Evolutionary conservation across 768 basidiomycete species (phyloP), one percentile per base, ranked within the genome.

Genomic region (Lyophyllum decastes): DNA sequence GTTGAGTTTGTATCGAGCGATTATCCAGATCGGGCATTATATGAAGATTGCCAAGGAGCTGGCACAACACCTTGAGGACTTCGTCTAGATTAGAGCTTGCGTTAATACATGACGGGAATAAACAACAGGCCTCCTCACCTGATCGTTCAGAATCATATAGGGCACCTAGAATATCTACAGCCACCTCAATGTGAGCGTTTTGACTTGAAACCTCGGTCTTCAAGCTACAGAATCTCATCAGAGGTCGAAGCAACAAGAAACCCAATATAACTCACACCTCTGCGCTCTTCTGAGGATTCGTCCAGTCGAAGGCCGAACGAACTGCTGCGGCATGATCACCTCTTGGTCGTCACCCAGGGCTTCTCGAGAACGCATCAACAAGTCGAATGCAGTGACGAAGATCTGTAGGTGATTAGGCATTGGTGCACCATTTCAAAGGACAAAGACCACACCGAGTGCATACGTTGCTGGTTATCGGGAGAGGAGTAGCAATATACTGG

Each of bases 401-500:
- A 92, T 82, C 92, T 94, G 58, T 14, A 21, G 3, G 49, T n/a
- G 46, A 19, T 62, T 35, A 54, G 22, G 46, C 48, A 17, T 43
- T 2, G 21, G 34, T 16, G 7, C 21, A 16, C 24, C 16, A 17
- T 24, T 7, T 34, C 26, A 40, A 30, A n/a, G 27, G 48, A 47
- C n/a, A 22, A 53, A 27, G 22, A 34, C 66, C 77, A 26, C 58
- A 82, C 82, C 50, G 72, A 72, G 51, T 79, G 83, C 62, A 78
- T 86, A 78, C 78, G 83, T 68, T 64, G 80, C 73, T 98, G 95
- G 67, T 98, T 96, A 17, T 68, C 72, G 6, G 86, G 72, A 0
- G 92, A 88, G 0, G 95, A 93, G 70, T 92, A 97, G 68, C 93
- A 92, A 68, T 92, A 98, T 0, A 94, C 88, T 0, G 94, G 94